phyloP scores from a whole-genome alignment of 495 filamentous ascomycete genomes.

The Trichoderma asperelloides region DNA sequence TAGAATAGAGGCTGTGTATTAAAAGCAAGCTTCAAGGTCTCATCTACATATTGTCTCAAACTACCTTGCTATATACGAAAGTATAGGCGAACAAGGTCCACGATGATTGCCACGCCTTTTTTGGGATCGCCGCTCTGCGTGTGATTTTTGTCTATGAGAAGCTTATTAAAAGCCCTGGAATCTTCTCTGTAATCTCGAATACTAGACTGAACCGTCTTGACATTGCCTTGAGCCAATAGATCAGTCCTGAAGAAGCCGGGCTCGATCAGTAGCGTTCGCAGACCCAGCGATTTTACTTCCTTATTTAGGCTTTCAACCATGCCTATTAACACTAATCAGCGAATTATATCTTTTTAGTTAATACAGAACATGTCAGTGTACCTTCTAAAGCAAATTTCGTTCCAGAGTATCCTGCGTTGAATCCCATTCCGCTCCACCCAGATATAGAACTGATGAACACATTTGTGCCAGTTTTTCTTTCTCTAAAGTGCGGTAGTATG shows the following conservation, averaged over 20 bases:
- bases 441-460: constrained; percentile 13
- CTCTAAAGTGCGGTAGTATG: constrained; percentile 12
- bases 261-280: constrained; percentile 17
- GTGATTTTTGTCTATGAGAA: constrained; percentile 15
- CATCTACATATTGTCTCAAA: too few relatives aligned
- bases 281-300: constrained; percentile 16
- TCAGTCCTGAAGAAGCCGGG: constrained; percentile 19
- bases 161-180: constrained; percentile 21
- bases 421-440: constrained; percentile 8
- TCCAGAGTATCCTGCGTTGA: constrained; percentile 11
- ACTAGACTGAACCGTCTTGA: constrained; percentile 4
- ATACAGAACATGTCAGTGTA: too few relatives aligned
- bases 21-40: background rate
- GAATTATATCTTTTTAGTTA: too few relatives aligned
- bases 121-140: background rate
- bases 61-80: too few relatives aligned
- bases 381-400: constrained; percentile 12
- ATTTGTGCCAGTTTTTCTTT: constrained; percentile 12
- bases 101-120: background rate
- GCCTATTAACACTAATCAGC: too few relatives aligned
- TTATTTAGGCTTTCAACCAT: constrained; percentile 17
- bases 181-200: constrained; percentile 23
- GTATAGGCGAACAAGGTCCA: background rate
- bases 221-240: constrained; percentile 14
- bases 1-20: background rate